Percentiles rank a stretch among this genome's conserved stretches.
Conservation (phyloP, 2,329 filamentous ascomycete species). For the Cercospora zeae-maydis region DNA sequence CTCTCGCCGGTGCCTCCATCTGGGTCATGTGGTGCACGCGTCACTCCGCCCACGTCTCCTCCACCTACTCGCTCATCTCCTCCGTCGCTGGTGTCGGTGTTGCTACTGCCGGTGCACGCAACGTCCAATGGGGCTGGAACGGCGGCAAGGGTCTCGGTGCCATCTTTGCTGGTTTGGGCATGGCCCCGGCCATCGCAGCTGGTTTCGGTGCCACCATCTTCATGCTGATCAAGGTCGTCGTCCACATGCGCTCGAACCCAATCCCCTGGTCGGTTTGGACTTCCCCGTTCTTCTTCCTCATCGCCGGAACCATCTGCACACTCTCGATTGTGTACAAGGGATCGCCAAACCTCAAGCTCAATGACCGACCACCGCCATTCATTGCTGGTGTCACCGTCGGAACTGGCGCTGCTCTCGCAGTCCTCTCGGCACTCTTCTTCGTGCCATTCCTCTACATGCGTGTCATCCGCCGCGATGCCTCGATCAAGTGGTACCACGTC, state of each 20-base stretch:
- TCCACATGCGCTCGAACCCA: slow-evolving; percentile 49
- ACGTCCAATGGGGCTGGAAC: slow-evolving; percentile 44
- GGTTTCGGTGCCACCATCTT: slow-evolving; percentile 51
- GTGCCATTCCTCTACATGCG: slow-evolving; percentile 36
- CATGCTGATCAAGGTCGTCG: slow-evolving; percentile 48
- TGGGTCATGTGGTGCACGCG: slow-evolving; percentile 58
- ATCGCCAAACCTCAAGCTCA: slow-evolving; percentile 45
- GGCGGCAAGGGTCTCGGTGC: slow-evolving; percentile 45
- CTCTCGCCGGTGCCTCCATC: slow-evolving; percentile 46
- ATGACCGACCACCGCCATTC: slow-evolving; percentile 40
- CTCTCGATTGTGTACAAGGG: slow-evolving; percentile 58
- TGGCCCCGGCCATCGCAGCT: slow-evolving; percentile 49
- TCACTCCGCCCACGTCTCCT: slow-evolving; percentile 57
- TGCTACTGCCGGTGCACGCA: slow-evolving; percentile 48
- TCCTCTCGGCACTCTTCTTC: slow-evolving; percentile 44
- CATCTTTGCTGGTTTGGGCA: slow-evolving; percentile 44
- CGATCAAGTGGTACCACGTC: slow-evolving; percentile 35
- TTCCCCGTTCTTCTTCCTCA: slow-evolving; percentile 49
- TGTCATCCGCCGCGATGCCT: slow-evolving; percentile 35
- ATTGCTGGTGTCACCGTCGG: slow-evolving; percentile 52
- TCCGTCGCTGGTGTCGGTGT: slow-evolving; percentile 60
- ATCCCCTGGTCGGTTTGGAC: slow-evolving; percentile 50
- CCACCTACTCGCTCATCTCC: slow-evolving; percentile 59
- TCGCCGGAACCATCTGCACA: slow-evolving; percentile 49
- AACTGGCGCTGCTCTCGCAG: slow-evolving; percentile 34